Conservation (phyloP, 2,329 filamentous ascomycete species). For the Fusarium annulatum region DNA sequence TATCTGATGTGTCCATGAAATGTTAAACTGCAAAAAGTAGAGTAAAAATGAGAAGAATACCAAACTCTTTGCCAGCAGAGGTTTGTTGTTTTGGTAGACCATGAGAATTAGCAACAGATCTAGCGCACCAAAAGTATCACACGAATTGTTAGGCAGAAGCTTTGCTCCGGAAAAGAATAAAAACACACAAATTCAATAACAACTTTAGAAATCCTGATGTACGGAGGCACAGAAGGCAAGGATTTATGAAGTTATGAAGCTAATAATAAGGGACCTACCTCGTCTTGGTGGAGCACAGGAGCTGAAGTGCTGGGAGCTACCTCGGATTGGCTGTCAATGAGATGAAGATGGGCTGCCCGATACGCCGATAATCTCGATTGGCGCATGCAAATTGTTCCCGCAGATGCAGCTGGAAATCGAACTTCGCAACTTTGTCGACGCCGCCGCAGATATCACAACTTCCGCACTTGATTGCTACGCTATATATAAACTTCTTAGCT, state of each 20-base stretch:
- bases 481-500: neutral
- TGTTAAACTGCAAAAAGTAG: conserved; percentile 21
- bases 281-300: neutral
- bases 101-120: neutral
- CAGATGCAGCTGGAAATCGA: neutral
- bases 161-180: too few species aligned
- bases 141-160: neutral
- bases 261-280: neutral
- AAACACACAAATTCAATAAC: neutral
- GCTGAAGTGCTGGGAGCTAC: neutral
- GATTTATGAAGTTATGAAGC: neutral
- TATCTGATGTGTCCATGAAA: conserved; percentile 27
- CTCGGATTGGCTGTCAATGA: conserved; percentile 14
- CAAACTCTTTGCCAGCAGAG: neutral
- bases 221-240: neutral
- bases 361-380: conserved; percentile 40
- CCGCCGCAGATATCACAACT: neutral
- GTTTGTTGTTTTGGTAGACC: neutral
- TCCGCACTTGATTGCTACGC: neutral
- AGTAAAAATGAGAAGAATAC: conserved; percentile 15
- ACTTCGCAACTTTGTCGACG: neutral
- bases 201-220: neutral
- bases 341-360: neutral
- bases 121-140: neutral
- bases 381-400: conserved; percentile 38